Conservation (phyloP, 2,329 filamentous ascomycete species). For the Alternaria sp. region DNA sequence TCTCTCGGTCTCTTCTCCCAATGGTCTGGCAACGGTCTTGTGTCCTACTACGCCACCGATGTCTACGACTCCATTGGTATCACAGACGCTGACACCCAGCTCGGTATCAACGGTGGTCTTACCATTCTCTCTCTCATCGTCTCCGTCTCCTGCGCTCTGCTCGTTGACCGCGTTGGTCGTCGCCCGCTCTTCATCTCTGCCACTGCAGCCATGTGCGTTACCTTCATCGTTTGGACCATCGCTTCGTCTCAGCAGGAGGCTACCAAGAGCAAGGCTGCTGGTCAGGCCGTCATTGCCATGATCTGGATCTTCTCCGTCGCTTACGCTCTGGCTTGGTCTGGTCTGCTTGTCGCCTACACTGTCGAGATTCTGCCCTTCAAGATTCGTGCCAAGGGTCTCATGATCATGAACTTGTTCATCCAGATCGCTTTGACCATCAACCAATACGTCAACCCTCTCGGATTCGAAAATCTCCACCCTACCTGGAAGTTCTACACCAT, state of each 20-base stretch:
- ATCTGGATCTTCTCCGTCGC: conserved; percentile 59
- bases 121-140: conserved; percentile 66
- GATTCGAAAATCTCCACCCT: conserved; percentile 64
- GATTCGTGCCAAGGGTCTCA: conserved; percentile 57
- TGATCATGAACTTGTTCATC: conserved; percentile 67
- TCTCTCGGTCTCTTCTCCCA: conserved; percentile 71
- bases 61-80: conserved; percentile 69
- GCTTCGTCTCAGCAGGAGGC: conserved; percentile 60
- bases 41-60: conserved; percentile 70
- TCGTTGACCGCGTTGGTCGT: conserved; percentile 62
- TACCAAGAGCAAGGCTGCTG: conserved; percentile 45
- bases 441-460: conserved; percentile 67
- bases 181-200: conserved; percentile 37
- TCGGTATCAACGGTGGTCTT: conserved; percentile 60
- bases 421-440: conserved; percentile 67
- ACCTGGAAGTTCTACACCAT: conserved; percentile 70
- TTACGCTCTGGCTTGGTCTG: conserved; percentile 64
- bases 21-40: conserved; percentile 70
- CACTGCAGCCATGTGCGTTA: conserved; percentile 39
- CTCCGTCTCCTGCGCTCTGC: conserved; percentile 61
- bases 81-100: conserved; percentile 47
- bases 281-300: conserved; percentile 57
- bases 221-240: conserved; percentile 47
- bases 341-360: conserved; percentile 61
- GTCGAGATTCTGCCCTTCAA: conserved; percentile 58